phyloP scores from a whole-genome alignment of 768 basidiomycete genomes.

The Lyophyllum shimeji region DNA sequence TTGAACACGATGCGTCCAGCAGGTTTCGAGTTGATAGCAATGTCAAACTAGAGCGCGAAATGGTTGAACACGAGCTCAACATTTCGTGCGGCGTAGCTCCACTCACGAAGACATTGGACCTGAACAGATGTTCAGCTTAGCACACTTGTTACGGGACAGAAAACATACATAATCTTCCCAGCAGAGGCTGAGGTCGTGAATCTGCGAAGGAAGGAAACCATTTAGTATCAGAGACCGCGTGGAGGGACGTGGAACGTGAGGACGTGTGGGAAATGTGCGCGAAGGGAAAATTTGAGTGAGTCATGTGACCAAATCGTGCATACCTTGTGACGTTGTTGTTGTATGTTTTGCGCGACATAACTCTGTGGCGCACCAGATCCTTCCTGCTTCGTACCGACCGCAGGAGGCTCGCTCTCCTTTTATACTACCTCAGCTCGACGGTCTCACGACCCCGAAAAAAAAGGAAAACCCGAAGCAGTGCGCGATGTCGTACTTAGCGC shows the following conservation, averaged over 20 bases:
- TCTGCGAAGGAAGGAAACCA: constrained; percentile 52
- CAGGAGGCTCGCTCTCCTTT: neutral
- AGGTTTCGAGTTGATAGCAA: constrained; percentile 58
- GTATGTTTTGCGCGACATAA: neutral
- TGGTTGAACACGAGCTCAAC: neutral
- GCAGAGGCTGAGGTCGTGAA: constrained; percentile 49
- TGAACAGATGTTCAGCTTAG: constrained; percentile 18
- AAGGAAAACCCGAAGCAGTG: neutral
- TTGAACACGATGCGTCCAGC: constrained; percentile 79
- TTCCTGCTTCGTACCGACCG: neutral
- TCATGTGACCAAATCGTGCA: constrained; percentile 16
- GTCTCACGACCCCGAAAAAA: neutral
- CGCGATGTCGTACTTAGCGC: constrained; percentile 1
- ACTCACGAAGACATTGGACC: constrained; percentile 40
- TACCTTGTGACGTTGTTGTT: constrained; percentile 9
- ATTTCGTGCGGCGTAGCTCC: neutral
- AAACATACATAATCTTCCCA: constrained; percentile 36
- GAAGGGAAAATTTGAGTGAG: constrained; percentile 2
- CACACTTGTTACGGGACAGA: constrained; percentile 1
- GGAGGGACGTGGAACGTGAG: neutral
- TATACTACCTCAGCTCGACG: neutral
- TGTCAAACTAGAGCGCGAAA: constrained; percentile 49
- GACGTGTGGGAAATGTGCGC: neutral
- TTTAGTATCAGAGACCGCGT: constrained; percentile 20
- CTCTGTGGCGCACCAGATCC: neutral